phyloP scores from a whole-genome alignment of 202 grass and related monocot species.

The Zoysia matrella region DNA sequence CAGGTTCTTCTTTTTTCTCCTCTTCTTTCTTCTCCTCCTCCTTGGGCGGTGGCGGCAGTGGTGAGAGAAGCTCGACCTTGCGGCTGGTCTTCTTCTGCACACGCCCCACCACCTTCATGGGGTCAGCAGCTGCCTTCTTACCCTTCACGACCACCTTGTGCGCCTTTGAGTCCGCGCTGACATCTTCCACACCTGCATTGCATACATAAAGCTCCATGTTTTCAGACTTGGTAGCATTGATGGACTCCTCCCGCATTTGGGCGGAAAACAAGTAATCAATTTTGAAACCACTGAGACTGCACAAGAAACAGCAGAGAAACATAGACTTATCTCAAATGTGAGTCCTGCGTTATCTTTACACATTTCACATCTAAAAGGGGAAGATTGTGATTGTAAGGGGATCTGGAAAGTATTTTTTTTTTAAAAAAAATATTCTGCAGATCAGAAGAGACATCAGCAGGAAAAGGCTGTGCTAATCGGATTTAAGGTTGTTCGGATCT shows the following conservation, averaged over 20 bases:
- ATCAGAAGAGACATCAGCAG: not conserved
- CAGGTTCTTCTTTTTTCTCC: constrained; percentile 61
- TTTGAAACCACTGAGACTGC: not conserved
- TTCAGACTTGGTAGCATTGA: not conserved
- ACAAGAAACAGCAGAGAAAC: not conserved
- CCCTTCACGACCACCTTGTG: constrained; percentile 86
- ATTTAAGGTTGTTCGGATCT: constrained; percentile 13
- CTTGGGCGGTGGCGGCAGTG: constrained; percentile 49
- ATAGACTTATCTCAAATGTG: not conserved
- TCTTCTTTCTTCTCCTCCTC: constrained; percentile 66
- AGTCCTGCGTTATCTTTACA: not conserved
- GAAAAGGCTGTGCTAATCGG: not conserved
- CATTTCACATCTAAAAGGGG: not conserved
- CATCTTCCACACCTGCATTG: constrained; percentile 67
- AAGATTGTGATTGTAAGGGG: not conserved
- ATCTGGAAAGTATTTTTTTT: not conserved
- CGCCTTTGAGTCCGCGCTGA: constrained; percentile 58
- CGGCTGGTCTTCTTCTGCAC: constrained; percentile 74
- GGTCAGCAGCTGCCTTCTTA: constrained; percentile 70
- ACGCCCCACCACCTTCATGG: constrained; percentile 77
- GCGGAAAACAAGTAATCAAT: not conserved
- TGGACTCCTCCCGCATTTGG: not conserved
- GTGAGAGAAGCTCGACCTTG: constrained; percentile 75
- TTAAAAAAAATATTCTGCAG: not conserved
- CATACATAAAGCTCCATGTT: not conserved